Evolutionary conservation across 331 rosid species (phyloP), one percentile per base, ranked within the genome.

Genomic region (Malus hybrid): DNA sequence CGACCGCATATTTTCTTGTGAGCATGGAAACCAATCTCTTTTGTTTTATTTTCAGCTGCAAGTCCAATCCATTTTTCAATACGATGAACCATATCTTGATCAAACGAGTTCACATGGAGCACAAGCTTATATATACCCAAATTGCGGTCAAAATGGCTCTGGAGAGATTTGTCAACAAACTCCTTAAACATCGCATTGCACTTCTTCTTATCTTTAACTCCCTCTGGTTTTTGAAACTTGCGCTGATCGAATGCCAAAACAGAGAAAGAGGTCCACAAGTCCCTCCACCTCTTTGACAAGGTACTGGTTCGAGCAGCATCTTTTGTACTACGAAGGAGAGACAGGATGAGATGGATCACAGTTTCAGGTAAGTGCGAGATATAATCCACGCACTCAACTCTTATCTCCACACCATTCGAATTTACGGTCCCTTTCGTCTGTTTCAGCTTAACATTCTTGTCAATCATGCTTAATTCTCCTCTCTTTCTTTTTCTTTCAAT

Each of bases 201-300:
- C 28, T 44, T 70, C 6, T 15, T 66, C 6, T 10, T 39, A 63
- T 65, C 59, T 19, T 56, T 76, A 34, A 11, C 52, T 65, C 56
- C 79, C 70, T 46, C 82, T 50, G 62, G 68, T 42, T 69, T 64
- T 32, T 11, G 36, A 71, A 76, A 73, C 67, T 56, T 81, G 2
- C 71, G 56, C 70, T 88, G 87, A 67, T 86, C 79, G 56, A 79
- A 85, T 76, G 81, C 62, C 84, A 90, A 78, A 36, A 28, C 18
- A 10, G 87, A 75, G 60, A 66, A 85, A 13, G 93, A 86, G 74
- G 73, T 12, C 96, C 93, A 86, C 42, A 81, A 1, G 22, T 70
- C 68, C 80, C 73, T 83, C 96, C 96, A 90, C 71, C 74, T 83
- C 78, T 81, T 82, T 14, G 91, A 90, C 82, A 88, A 76, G 22